A percentile compares a stretch with the other conserved stretches of the same genome.
Conservation (phyloP, 1,284 basidiomycete genomes). For the Stygiomarasmius scandens region DNA sequence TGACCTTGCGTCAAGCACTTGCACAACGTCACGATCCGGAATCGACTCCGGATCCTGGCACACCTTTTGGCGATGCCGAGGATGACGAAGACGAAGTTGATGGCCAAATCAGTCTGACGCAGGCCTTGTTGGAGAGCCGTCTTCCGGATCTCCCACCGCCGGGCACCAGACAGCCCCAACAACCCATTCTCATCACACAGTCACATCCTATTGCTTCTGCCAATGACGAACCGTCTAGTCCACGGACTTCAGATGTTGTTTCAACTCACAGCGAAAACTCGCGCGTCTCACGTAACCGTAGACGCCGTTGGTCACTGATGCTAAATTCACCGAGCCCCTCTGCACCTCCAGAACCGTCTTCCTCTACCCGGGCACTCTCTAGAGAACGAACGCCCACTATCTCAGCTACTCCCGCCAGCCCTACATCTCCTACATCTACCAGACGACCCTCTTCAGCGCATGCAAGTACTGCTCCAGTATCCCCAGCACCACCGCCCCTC, state of each 20-base stretch:
- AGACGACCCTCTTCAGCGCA: slow-evolving; percentile 20
- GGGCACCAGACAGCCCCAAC: slow-evolving; percentile 65
- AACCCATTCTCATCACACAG: slow-evolving; percentile 61
- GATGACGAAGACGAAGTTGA: slow-evolving; percentile 68
- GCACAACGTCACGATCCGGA: slow-evolving; percentile 34
- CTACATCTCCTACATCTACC: slow-evolving; percentile 9
- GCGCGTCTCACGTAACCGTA: slow-evolving; percentile 31
- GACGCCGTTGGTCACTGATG: slow-evolving; percentile 56
- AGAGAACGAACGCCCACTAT: slow-evolving; percentile 13
- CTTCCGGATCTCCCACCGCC: slow-evolving; percentile 71
- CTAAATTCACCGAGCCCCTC: slow-evolving; percentile 27
- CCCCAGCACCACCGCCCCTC: slow-evolving; percentile 27
- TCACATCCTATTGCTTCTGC: slow-evolving; percentile 39
- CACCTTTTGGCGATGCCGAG: slow-evolving; percentile 41
- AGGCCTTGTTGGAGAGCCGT: slow-evolving; percentile 76
- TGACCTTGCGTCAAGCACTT: slow-evolving; percentile 66
- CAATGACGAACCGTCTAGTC: slow-evolving; percentile 48
- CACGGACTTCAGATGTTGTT: slow-evolving; percentile 51
- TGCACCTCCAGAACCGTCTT: background rate
- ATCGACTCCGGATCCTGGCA: slow-evolving; percentile 35
- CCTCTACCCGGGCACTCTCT: slow-evolving; percentile 6
- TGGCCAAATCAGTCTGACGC: slow-evolving; percentile 69
- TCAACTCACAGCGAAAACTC: slow-evolving; percentile 17
- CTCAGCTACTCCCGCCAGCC: slow-evolving; percentile 10
- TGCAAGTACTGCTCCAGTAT: slow-evolving; percentile 4